Conservation (phyloP, 768 basidiomycete species). For the Termitomyces sp. region DNA sequence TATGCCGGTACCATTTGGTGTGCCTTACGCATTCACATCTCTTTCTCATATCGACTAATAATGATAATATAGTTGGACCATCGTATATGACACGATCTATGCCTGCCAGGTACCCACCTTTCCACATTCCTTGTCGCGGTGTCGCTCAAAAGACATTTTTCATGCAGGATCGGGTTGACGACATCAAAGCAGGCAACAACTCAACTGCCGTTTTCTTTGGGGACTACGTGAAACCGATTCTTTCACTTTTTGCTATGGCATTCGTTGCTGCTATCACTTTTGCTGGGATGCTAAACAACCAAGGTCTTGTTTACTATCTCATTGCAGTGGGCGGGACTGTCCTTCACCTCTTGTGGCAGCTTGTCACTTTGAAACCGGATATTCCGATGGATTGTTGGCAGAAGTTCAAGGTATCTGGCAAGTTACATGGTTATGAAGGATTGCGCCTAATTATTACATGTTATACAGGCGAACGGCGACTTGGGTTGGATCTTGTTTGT, state of each 20-base stretch:
- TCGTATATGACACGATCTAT: slow-evolving; percentile 13
- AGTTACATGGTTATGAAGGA: neutral
- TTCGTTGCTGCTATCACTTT: slow-evolving; percentile 37
- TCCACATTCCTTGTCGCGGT: neutral
- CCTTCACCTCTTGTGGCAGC: slow-evolving; percentile 7
- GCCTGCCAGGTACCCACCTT: slow-evolving; percentile 5
- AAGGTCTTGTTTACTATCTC: slow-evolving; percentile 30
- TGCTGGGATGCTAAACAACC: slow-evolving; percentile 32
- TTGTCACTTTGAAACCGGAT: slow-evolving; percentile 2
- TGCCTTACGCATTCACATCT: neutral
- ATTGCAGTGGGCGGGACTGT: slow-evolving; percentile 18
- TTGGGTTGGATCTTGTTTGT: neutral
- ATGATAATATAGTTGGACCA: slow-evolving; percentile 4
- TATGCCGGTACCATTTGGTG: slow-evolving; percentile 9
- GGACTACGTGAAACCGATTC: slow-evolving; percentile 35
- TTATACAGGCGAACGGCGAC: neutral
- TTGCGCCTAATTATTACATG: neutral
- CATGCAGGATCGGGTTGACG: slow-evolving; percentile 55
- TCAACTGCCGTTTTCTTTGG: slow-evolving; percentile 56
- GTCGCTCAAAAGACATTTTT: slow-evolving; percentile 46
- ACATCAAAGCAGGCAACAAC: slow-evolving; percentile 48
- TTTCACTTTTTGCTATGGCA: slow-evolving; percentile 34
- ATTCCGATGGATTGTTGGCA: slow-evolving; percentile 4
- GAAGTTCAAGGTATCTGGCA: slow-evolving; percentile 4
- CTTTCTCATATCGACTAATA: neutral